A percentile compares a stretch with the other conserved stretches of the same genome.
phyloP scores from a whole-genome alignment of 108 stramenopile species.

The Nitzschia sp. region DNA sequence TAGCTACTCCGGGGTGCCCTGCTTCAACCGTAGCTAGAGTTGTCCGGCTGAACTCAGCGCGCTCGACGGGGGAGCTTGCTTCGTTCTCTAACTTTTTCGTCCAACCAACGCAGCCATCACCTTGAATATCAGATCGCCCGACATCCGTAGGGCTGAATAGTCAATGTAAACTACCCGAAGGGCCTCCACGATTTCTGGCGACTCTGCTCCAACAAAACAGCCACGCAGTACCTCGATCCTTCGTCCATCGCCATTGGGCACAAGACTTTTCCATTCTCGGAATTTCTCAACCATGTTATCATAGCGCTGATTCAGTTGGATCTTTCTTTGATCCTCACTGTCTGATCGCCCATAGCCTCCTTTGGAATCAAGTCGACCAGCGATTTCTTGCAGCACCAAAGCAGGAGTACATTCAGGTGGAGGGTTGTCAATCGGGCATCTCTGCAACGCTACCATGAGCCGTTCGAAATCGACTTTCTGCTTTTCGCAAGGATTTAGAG shows the following conservation, averaged over 20 bases:
- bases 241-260: conserved; percentile 37
- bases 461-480: neutral
- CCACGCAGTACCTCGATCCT: conserved; percentile 62
- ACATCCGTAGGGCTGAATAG: conserved; percentile 54
- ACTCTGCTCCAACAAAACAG: conserved; percentile 63
- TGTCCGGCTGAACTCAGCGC: too few species aligned
- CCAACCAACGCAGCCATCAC: conserved; percentile 46
- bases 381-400: conserved; percentile 14
- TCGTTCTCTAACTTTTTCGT: conserved; percentile 8
- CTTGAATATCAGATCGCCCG: conserved; percentile 65
- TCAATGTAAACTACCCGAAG: conserved; percentile 69
- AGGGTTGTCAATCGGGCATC: conserved; percentile 17
- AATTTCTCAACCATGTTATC: conserved; percentile 61
- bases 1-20: too few species aligned
- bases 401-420: conserved; percentile 21
- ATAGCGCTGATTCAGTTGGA: conserved; percentile 46
- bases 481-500: conserved; percentile 21
- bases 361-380: conserved; percentile 8
- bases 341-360: neutral
- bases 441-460: conserved; percentile 44
- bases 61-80: too few species aligned
- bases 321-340: neutral
- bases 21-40: too few species aligned
- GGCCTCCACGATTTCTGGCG: conserved; percentile 53
- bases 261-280: conserved; percentile 53